A percentile compares a stretch with the other conserved stretches of the same genome.
Conservation (phyloP, 1,139 yeast species). For the Debaryomycetaceae sp. region DNA sequence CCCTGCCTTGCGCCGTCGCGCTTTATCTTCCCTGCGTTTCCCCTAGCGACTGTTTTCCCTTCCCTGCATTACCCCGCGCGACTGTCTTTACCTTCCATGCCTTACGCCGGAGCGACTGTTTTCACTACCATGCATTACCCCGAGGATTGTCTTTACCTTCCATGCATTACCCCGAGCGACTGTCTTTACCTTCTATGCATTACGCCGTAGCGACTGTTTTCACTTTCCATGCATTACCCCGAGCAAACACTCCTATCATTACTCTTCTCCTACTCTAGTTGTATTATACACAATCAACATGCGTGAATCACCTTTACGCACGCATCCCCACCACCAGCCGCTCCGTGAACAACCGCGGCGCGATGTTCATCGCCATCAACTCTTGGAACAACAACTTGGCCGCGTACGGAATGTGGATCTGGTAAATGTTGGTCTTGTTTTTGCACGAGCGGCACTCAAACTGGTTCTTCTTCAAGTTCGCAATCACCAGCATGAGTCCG, state of each 20-base stretch:
- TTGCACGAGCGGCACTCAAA: slow-evolving; percentile 98
- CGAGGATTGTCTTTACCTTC: too few relatives aligned
- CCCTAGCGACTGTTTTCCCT: too few relatives aligned
- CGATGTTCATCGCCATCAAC: slow-evolving; percentile 91
- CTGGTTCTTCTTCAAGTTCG: slow-evolving; percentile 92
- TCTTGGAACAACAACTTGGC: slow-evolving; percentile 95
- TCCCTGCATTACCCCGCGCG: too few relatives aligned
- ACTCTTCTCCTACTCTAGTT: slow-evolving; percentile 1
- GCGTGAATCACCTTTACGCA: slow-evolving; percentile 5
- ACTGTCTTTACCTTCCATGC: too few relatives aligned
- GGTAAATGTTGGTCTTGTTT: slow-evolving; percentile 95
- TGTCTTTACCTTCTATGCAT: too few relatives aligned
- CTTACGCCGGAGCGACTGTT: too few relatives aligned
- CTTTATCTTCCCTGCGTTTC: too few relatives aligned
- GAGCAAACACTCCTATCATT: neutral
- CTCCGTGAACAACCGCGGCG: slow-evolving; percentile 76
- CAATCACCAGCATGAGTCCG: slow-evolving; percentile 96
- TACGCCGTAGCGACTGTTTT: too few relatives aligned
- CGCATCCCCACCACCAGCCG: slow-evolving; percentile 35
- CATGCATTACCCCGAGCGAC: too few relatives aligned
- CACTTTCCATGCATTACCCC: neutral
- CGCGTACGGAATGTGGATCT: slow-evolving; percentile 95
- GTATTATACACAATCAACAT: neutral
- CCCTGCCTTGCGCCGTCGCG: too few relatives aligned
- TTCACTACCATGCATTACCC: neutral